A percentile compares a stretch with the other conserved stretches of the same genome.
Evolutionary conservation across 352 stramenopile species (phyloP).

Genomic region (Thraustotheca clavata): DNA sequence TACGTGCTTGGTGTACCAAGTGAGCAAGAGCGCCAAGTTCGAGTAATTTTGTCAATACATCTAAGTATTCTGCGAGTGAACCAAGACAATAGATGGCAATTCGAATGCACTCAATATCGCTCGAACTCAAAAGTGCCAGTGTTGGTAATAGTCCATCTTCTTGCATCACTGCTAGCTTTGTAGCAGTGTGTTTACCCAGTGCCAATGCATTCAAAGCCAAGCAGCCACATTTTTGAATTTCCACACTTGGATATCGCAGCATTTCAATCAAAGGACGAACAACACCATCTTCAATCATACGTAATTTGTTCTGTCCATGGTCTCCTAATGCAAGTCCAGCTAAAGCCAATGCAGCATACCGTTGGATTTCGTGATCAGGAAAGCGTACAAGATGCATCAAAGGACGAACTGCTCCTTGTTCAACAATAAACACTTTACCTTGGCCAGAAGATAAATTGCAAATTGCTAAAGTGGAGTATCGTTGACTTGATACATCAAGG

Average conservation of each 20-base stretch:
- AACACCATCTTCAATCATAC: slow-evolving; percentile 88
- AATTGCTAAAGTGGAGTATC: slow-evolving; percentile 91
- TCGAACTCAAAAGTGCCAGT: slow-evolving; percentile 74
- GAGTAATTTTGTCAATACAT: slow-evolving; percentile 88
- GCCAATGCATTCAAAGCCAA: slow-evolving; percentile 88
- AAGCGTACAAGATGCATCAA: slow-evolving; percentile 92
- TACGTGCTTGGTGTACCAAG: slow-evolving; percentile 65
- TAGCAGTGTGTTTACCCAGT: slow-evolving; percentile 75
- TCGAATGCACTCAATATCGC: slow-evolving; percentile 86
- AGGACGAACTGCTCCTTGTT: slow-evolving; percentile 87
- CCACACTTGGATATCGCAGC: slow-evolving; percentile 88
- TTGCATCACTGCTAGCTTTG: slow-evolving; percentile 88
- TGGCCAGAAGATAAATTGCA: slow-evolving; percentile 86
- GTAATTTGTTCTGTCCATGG: slow-evolving; percentile 88
- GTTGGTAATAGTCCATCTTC: slow-evolving; percentile 84
- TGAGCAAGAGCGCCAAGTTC: slow-evolving; percentile 80
- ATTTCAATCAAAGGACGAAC: slow-evolving; percentile 89
- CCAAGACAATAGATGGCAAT: slow-evolving; percentile 89
- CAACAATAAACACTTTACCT: slow-evolving; percentile 86
- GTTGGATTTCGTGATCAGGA: slow-evolving; percentile 93
- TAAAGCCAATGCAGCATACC: slow-evolving; percentile 88
- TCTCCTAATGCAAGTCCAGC: slow-evolving; percentile 88
- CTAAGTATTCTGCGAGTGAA: slow-evolving; percentile 86
- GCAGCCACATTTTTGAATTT: slow-evolving; percentile 89
- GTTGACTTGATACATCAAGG: slow-evolving; percentile 88